phyloP scores from a whole-genome alignment of 495 filamentous ascomycete species.

The Polyplosphaeria fusca region DNA sequence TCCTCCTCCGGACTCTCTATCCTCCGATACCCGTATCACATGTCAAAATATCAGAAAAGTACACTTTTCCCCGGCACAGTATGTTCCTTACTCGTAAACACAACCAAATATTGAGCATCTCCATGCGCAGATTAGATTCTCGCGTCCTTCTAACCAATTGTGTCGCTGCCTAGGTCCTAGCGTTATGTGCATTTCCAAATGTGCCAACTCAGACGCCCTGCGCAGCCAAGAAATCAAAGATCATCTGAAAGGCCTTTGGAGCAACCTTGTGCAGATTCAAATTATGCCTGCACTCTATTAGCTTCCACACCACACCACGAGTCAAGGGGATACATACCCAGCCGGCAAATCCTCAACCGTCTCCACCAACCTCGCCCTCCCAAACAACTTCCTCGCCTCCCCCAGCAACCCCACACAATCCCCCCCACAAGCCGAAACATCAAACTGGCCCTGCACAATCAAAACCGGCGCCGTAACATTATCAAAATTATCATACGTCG shows the following conservation, averaged over 20 bases:
- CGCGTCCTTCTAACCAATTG: too few species aligned
- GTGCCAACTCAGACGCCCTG: too few species aligned
- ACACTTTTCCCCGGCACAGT: too few species aligned
- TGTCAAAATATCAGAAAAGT: too few species aligned
- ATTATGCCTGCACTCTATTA: neutral
- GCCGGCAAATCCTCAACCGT: neutral
- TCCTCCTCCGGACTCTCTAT: too few species aligned
- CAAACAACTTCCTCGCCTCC: neutral
- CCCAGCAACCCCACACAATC: neutral
- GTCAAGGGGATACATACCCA: neutral
- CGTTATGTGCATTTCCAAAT: too few species aligned
- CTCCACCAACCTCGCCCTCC: neutral
- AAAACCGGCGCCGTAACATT: neutral
- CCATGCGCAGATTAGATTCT: too few species aligned
- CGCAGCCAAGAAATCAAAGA: neutral
- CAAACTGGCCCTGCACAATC: neutral
- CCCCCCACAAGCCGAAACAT: neutral
- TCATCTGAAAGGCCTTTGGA: neutral
- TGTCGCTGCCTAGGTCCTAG: too few species aligned
- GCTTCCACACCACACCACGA: neutral
- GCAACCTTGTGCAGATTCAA: neutral
- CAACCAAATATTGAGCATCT: too few species aligned
- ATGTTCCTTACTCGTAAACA: too few species aligned
- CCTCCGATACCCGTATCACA: too few species aligned
- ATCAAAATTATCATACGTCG: neutral